Percentiles rank a stretch among this genome's conserved stretches.
These are phyloP conservation scores for Aurifilum marmelostoma DNA, from an alignment of 2,329 filamentous ascomycete genomes.

Conservation along the genomic window DNA sequence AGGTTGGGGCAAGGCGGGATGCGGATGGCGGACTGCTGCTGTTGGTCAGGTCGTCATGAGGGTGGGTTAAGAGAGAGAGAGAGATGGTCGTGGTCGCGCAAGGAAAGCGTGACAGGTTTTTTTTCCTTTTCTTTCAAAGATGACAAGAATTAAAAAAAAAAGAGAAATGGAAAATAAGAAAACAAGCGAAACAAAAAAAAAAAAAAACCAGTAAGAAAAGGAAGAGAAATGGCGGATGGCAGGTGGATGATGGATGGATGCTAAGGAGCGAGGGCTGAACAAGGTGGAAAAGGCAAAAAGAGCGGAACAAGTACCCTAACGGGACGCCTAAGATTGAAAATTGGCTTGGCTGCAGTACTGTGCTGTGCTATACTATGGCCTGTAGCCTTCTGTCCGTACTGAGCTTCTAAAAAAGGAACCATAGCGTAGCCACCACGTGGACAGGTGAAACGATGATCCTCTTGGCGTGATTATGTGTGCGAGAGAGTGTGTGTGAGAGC, in stretches of 20 bases:
- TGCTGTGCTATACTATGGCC: too few relatives aligned
- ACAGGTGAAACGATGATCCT: background rate
- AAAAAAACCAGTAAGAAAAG: background rate
- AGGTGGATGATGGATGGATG: background rate
- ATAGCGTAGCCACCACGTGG: conserved; percentile 1
- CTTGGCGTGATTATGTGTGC: background rate
- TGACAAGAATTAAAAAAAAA: background rate
- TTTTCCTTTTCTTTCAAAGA: too few relatives aligned
- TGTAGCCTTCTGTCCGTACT: too few relatives aligned
- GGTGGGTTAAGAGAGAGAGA: too few relatives aligned
- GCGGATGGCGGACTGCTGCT: background rate
- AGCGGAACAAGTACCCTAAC: background rate
- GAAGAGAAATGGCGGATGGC: background rate
- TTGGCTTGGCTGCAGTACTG: background rate
- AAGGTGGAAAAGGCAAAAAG: background rate
- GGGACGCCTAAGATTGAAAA: background rate
- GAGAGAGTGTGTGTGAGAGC: background rate
- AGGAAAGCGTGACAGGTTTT: too few relatives aligned
- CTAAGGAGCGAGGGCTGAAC: too few relatives aligned
- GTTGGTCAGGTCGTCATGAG: conserved; percentile 11
- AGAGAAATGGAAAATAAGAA: background rate
- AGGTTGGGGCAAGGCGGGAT: background rate
- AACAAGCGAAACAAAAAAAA: background rate
- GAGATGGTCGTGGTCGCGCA: background rate
- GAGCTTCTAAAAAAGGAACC: background rate